Conservation (phyloP, 345 rosid species). For the Durio zibethinus region DNA sequence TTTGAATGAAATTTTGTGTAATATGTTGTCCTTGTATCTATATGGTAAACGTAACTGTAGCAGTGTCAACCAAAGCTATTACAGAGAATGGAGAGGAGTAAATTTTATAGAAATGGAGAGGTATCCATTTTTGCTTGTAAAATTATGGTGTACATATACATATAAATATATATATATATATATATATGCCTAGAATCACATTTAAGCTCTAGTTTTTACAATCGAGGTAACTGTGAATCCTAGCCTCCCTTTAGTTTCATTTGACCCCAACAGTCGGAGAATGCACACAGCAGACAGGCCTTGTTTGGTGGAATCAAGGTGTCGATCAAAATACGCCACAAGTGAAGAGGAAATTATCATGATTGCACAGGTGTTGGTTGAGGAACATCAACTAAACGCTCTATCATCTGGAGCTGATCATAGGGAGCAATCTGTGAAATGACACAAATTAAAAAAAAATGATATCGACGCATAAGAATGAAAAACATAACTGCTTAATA, state of each 20-base stretch:
- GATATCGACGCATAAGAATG: too few species aligned
- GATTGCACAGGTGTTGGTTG: slow-evolving; percentile 14
- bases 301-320: neutral
- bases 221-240: neutral
- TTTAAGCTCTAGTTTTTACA: neutral
- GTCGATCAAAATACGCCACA: neutral
- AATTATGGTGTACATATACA: too few species aligned
- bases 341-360: neutral
- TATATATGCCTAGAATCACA: neutral
- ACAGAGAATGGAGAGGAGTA: too few species aligned
- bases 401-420: slow-evolving; percentile 78
- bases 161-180: neutral
- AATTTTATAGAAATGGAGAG: too few species aligned
- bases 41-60: too few species aligned
- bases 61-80: too few species aligned
- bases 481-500: neutral
- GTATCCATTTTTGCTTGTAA: too few species aligned
- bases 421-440: slow-evolving; percentile 87
- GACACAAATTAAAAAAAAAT: neutral
- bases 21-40: too few species aligned
- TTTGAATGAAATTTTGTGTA: too few species aligned
- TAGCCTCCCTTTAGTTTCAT: neutral
- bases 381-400: slow-evolving; percentile 66
- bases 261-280: neutral
- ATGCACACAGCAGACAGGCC: neutral